Evolutionary conservation across 768 basidiomycete genomes (phyloP).

Genomic region (Boletus rubroflammeus): DNA sequence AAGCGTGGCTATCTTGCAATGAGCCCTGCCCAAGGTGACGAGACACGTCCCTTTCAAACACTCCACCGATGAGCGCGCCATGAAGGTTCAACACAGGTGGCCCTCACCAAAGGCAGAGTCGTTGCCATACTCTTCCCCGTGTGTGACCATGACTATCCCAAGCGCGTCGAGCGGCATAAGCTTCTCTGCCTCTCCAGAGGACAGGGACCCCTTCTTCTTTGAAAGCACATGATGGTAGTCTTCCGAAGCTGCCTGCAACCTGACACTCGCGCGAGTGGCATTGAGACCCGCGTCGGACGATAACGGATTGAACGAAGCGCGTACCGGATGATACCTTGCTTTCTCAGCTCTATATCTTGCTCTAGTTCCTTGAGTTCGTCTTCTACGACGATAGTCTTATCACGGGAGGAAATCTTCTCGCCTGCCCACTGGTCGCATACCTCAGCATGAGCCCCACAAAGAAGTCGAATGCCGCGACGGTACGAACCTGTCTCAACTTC

Average conservation of each 20-base stretch:
- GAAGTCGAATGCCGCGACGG: background rate
- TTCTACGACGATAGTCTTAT: conserved; percentile 70
- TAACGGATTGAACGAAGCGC: conserved; percentile 24
- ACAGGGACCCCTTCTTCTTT: conserved; percentile 71
- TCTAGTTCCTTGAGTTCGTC: conserved; percentile 79
- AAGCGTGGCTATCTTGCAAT: conserved; percentile 78
- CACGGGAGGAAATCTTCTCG: conserved; percentile 80
- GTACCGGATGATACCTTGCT: conserved; percentile 69
- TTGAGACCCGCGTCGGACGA: conserved; percentile 1
- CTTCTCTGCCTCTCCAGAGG: conserved; percentile 61
- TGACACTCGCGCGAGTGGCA: conserved; percentile 26
- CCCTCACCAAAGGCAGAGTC: conserved; percentile 67
- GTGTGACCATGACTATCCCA: conserved; percentile 82
- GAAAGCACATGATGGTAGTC: conserved; percentile 67
- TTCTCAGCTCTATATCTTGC: conserved; percentile 77
- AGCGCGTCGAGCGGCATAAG: conserved; percentile 73
- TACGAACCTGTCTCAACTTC: conserved; percentile 68
- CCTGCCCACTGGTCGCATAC: conserved; percentile 68
- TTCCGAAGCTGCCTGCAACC: conserved; percentile 68
- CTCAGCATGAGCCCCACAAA: conserved; percentile 15
- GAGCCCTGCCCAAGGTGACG: conserved; percentile 72
- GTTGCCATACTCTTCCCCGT: conserved; percentile 78
- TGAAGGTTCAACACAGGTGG: conserved; percentile 2
- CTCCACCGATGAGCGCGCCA: background rate
- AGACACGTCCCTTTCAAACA: conserved; percentile 58